A percentile compares a stretch with the other conserved stretches of the same genome.
Conservation (phyloP, 768 basidiomycete species). For the Lepiota venenata region DNA sequence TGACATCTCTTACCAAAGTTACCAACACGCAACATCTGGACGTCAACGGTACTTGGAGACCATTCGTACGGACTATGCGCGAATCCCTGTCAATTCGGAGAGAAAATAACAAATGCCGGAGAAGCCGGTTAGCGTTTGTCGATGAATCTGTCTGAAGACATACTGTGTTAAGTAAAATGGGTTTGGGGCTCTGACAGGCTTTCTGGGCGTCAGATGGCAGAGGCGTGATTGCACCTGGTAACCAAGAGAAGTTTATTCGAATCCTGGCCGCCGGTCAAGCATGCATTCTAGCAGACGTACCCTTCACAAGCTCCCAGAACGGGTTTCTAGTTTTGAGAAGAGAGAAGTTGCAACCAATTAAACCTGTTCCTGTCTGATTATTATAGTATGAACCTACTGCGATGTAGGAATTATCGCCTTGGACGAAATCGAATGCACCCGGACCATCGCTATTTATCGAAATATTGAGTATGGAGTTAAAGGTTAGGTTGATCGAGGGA, state of each 20-base stretch:
- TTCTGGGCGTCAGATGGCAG: slow-evolving; percentile 56
- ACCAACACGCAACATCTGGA: slow-evolving; percentile 76
- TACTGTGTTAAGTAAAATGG: slow-evolving; percentile 73
- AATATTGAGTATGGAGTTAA: background rate
- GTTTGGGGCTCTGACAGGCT: slow-evolving; percentile 75
- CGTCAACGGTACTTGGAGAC: slow-evolving; percentile 69
- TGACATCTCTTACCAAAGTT: slow-evolving; percentile 46
- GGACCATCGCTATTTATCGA: slow-evolving; percentile 60
- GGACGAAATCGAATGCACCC: slow-evolving; percentile 74
- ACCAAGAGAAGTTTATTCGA: slow-evolving; percentile 3
- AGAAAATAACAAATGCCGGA: slow-evolving; percentile 12
- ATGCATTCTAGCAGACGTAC: slow-evolving; percentile 22
- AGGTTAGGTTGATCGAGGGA: background rate
- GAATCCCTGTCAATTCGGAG: slow-evolving; percentile 42
- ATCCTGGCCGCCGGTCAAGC: slow-evolving; percentile 6
- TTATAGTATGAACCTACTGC: slow-evolving; percentile 38
- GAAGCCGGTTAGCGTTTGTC: slow-evolving; percentile 13
- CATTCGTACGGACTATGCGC: slow-evolving; percentile 69
- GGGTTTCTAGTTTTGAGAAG: slow-evolving; percentile 48
- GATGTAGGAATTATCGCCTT: slow-evolving; percentile 62
- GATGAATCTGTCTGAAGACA: slow-evolving; percentile 18
- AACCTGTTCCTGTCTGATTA: background rate
- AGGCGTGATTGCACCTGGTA: slow-evolving; percentile 58
- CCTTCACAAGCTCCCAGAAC: slow-evolving; percentile 80
- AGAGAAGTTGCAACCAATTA: slow-evolving; percentile 8